phyloP scores from a whole-genome alignment of 2,329 filamentous ascomycete genomes.

The Thielaviopsis musarum region DNA sequence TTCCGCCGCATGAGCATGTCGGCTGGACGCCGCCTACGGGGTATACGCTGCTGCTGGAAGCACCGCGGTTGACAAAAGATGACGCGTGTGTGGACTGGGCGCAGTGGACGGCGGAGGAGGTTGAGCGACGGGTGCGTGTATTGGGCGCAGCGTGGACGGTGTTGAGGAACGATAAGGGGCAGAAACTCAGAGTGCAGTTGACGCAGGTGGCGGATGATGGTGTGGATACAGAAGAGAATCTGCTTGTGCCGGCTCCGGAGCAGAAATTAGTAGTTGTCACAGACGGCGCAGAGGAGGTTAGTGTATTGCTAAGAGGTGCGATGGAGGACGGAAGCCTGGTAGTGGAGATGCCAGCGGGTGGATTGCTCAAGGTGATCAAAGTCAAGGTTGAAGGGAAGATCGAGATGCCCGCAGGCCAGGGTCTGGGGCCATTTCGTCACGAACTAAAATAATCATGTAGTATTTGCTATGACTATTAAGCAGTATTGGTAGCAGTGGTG shows the following conservation, averaged over 20 bases:
- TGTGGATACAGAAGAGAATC: neutral
- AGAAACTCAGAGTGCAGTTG: slow-evolving; percentile 3
- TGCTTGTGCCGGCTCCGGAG: neutral
- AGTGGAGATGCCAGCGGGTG: slow-evolving; percentile 14
- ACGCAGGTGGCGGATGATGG: neutral
- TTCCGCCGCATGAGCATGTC: slow-evolving; percentile 33
- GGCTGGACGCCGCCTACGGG: slow-evolving; percentile 1
- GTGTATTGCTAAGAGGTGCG: neutral
- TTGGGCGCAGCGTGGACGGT: slow-evolving; percentile 51
- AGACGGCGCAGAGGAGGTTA: neutral
- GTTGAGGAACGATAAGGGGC: neutral
- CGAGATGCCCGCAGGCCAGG: slow-evolving; percentile 15
- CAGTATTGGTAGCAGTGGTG: neutral
- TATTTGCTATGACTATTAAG: neutral
- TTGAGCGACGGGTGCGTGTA: slow-evolving; percentile 39
- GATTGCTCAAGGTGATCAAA: slow-evolving; percentile 17
- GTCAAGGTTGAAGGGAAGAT: slow-evolving; percentile 21
- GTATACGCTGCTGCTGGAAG: slow-evolving; percentile 26
- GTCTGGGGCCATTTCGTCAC: neutral
- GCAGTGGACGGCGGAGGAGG: slow-evolving; percentile 32
- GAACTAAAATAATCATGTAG: neutral
- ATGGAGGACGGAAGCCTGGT: slow-evolving; percentile 13
- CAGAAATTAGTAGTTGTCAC: neutral
- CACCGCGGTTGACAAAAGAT: slow-evolving; percentile 53
- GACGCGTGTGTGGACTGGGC: slow-evolving; percentile 47